Base-by-base conservation (phyloP, 305 asterid genomes). In the Fraxinus baroniana region DNA sequence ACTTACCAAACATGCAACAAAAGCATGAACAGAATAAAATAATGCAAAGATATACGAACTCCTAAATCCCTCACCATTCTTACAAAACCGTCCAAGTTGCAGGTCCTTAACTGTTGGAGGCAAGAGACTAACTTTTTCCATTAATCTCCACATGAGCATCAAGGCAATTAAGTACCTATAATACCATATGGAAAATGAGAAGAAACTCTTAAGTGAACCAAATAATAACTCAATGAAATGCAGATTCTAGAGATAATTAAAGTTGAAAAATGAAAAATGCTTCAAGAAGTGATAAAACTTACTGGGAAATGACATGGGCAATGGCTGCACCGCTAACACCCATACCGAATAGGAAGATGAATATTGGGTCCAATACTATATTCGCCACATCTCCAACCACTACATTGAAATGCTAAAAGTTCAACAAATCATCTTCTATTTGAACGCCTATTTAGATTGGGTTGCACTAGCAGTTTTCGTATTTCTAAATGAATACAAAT, bases 271-370 rank as follows among this genome's bases (percentile, higher is more conserved):
- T n/a, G 37, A 22, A 1, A n/a, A 62, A 3, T 37, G 2, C n/a
- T 52, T 37, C 8, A 73, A 8, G 60, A 70, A 35, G 73, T 64
- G 33, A 22, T 20, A 70, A 28, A 83, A 80, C 93, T 89, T 88
- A 89, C 95, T 90, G 92, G 52, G 95, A 91, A 41, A 90, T 85
- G 78, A 91, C 95, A 83, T 91, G 95, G 70, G 95, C 91, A 35
- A 90, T 85, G 30, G 95, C 95, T 68, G 94, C 94, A 64, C 95
- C 95, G 22, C 88, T 85, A 24, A 91, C 91, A 74, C 95, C 91
- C 71, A 86, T 83, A 9, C 82, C 82, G 26, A 91, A 84, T 15
- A 88, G 32, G 80, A 90, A 91, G 78, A 91, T 90, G 83, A 90
- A 90, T 78, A 89, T 84, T 9, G 90, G 87, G 74, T 89, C 92